phyloP scores from a whole-genome alignment of 208 protist species.

The Acanthamoeba castellanii region DNA sequence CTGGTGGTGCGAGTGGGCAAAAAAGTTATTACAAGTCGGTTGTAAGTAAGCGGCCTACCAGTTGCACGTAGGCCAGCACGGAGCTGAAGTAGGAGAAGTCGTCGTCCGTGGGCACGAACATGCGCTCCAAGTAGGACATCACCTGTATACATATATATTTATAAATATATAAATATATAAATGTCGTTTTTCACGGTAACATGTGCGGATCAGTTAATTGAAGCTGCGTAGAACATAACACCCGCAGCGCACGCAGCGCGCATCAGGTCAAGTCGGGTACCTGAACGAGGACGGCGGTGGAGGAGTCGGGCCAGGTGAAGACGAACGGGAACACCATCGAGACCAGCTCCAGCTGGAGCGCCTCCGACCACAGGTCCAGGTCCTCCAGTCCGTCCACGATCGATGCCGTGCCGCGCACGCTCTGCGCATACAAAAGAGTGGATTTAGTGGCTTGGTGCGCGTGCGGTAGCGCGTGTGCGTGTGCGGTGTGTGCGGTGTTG shows the following conservation, averaged over 20 bases:
- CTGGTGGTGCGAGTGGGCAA: background rate
- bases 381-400: constrained; percentile 66
- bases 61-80: constrained; percentile 25
- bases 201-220: too few species aligned
- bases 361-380: constrained; percentile 65
- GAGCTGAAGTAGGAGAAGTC: constrained; percentile 68
- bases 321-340: constrained; percentile 72
- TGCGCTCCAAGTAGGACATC: constrained; percentile 62
- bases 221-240: too few species aligned
- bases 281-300: constrained; percentile 50
- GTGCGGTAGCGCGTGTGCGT: too few species aligned
- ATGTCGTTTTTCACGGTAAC: too few species aligned
- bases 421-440: background rate
- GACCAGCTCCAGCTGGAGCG: constrained; percentile 50
- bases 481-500: too few species aligned
- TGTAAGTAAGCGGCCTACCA: background rate
- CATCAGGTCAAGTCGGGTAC: background rate
- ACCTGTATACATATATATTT: too few species aligned
- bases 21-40: too few species aligned
- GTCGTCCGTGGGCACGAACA: constrained; percentile 43
- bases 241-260: too few species aligned
- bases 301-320: constrained; percentile 59
- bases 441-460: background rate
- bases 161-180: too few species aligned
- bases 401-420: constrained; percentile 50